Base-by-base conservation (phyloP, 805 yeast species). In the Candida stauntonica region DNA sequence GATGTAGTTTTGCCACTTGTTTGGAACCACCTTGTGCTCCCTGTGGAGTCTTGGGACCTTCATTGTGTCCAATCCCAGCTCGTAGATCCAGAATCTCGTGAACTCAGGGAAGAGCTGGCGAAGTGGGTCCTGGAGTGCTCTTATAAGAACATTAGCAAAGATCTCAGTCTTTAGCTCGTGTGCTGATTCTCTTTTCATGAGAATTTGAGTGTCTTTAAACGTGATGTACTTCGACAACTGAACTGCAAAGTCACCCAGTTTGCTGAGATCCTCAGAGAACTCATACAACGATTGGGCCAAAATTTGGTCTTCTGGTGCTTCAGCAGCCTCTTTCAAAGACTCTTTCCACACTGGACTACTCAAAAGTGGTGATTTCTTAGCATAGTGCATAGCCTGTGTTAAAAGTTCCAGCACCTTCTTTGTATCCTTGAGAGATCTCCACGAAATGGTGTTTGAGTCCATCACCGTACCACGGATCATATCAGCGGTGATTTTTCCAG, bases 1-100 rank as follows among this genome's bases (percentile, higher is more conserved):
- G 28, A 49, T 45, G 28, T 45, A 42, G 20, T 45, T 41, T 12
- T 35, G 19, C 53, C 53, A 49, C 11, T 26, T 34, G 35, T 49
- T 48, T 29, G 9, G 11, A 4, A 17, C 14, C 7, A 14, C n/a
- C 7, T 5, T 19, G 19, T n/a, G n/a, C n/a, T n/a, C 14, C 16
- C 15, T 20, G 5, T 15, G n/a, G 14, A 28, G 11, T 12, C 21
- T 29, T 5, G 19, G 27, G 3, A 27, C 7, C 12, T 16, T 16
- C 26, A 17, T 7, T 15, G 17, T 9, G 21, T 20, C 18, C 26
- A 41, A 4, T 7, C 13, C 28, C 4, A 37, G 21, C 15, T 31
- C 33, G 16, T 27, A 17, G 8, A 18, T 4, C 45, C 45, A 41
- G 17, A 19, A 17, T 3, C 9, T 3, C 5, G 36, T 5, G 23